Evolutionary conservation across 495 filamentous ascomycete species (phyloP).

Genomic region (Penicillium bovifimosum): DNA sequence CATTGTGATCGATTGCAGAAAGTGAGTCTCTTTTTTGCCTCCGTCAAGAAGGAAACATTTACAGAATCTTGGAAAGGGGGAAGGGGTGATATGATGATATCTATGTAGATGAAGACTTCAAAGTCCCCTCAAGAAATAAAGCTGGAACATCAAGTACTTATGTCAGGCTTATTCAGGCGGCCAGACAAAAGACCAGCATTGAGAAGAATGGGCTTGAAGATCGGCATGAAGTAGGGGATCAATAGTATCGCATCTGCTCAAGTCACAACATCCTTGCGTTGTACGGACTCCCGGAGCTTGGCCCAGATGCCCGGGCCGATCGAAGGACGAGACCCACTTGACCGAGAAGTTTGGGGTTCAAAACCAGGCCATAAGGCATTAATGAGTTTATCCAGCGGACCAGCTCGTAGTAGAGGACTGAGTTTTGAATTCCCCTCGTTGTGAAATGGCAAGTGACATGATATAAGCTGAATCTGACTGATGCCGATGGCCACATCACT

Average conservation of each 20-base stretch:
- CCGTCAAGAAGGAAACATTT: no score
- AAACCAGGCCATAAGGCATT: not conserved
- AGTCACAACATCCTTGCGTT: not conserved
- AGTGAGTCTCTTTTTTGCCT: no score
- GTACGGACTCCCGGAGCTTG: not conserved
- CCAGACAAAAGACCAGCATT: not conserved
- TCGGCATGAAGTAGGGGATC: not conserved
- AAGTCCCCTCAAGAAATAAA: no score
- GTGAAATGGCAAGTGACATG: not conserved
- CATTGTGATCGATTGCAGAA: no score
- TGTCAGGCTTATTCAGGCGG: not conserved
- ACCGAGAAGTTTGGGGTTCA: slow-evolving; percentile 1
- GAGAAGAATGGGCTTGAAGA: not conserved
- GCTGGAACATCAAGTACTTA: not conserved
- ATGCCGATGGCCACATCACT: not conserved
- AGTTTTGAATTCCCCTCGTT: not conserved
- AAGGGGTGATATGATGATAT: no score
- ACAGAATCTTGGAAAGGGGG: no score
- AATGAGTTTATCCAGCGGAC: not conserved
- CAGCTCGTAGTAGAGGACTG: not conserved
- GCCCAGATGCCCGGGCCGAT: slow-evolving; percentile 1
- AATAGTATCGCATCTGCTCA: not conserved
- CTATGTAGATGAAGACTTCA: not conserved
- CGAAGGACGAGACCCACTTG: not conserved
- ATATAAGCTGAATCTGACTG: not conserved